phyloP scores from a whole-genome alignment of 306 rosid species.

The Arachis hypogaea region DNA sequence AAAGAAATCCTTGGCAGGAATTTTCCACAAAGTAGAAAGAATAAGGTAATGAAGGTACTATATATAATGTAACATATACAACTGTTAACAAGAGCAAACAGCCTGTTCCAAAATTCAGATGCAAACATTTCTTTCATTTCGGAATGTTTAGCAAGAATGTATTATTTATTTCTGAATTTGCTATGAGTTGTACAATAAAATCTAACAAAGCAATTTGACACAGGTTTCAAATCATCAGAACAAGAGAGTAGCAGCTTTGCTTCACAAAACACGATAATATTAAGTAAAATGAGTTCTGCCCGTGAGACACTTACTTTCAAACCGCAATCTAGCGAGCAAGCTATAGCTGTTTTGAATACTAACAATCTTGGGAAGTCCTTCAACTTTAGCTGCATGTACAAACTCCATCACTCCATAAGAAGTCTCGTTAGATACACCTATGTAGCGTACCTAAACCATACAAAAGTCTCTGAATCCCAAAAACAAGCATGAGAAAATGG shows the following conservation, averaged over 20 bases:
- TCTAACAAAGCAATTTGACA: background rate
- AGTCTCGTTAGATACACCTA: conserved; percentile 95
- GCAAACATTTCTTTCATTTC: background rate
- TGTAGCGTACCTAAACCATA: conserved; percentile 69
- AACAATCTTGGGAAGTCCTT: conserved; percentile 90
- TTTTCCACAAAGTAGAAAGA: background rate
- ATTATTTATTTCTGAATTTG: background rate
- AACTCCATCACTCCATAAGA: conserved; percentile 98
- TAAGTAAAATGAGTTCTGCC: conserved; percentile 4
- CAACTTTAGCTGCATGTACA: conserved; percentile 74
- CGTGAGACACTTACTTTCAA: conserved; percentile 60
- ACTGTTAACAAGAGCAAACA: conserved; percentile 4
- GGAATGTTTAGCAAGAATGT: background rate
- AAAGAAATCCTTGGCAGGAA: background rate
- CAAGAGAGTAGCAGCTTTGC: conserved; percentile 11
- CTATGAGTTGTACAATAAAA: background rate
- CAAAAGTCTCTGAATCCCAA: conserved; percentile 30
- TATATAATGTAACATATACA: background rate
- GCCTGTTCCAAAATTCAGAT: conserved; percentile 1
- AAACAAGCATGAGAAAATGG: conserved; percentile 35
- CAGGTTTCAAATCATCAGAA: conserved; percentile 20
- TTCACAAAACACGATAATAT: conserved; percentile 12
- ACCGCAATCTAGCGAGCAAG: conserved; percentile 64
- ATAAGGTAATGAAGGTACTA: background rate
- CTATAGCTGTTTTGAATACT: conserved; percentile 90